Evolutionary conservation across 805 yeast species (phyloP), one percentile per base, ranked within the genome.

Genomic region (Kazachstania kunashirensis): DNA sequence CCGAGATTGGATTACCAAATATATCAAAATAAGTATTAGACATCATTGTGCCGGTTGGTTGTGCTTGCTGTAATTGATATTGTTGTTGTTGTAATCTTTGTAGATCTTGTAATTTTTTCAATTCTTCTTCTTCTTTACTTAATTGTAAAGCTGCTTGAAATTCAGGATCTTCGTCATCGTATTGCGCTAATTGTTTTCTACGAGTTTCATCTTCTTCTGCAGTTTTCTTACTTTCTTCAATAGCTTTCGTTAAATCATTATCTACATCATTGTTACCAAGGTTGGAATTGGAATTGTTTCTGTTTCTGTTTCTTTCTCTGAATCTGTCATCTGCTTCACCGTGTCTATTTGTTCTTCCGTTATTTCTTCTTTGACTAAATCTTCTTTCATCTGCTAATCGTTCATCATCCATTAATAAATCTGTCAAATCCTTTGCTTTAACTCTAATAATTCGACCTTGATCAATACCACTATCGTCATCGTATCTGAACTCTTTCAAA

Each of bases 361-460:
- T 17, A 31, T 47, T 49, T 25, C 40, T 42, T 16, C 50, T 38
- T 21, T 65, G 54, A 62, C 36, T 43, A 8, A 44, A 51, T 24
- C 66, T 68, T 42, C 96, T 68, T 55, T 81, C 96, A 39, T 72
- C 73, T 26, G 70, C 63, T 43, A 89, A 70, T 51, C 94, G 70
- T 49, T 84, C 95, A 43, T 82, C 88, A 55, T 89, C 94, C 49
- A 71, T 67, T 50, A 89, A 63, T 40, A 89, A 63, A n/a, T 79
- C 61, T 0, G 94, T 84, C 55, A 89, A 68, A 48, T 84, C 96
- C 53, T 79, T 83, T 2, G 96, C 96, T 62, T 88, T 84, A 29
- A 84, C 85, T 41, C 98, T 72, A 40, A 81, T 80, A 36, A 84
- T 74, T 7, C 82, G 81, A 16, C 98, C 97, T 52, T 84, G 94